Percentiles rank a stretch among this genome's conserved stretches.
These are phyloP conservation scores for Yarrowia hollandica DNA, from an alignment of 805 yeast genomes.

Conservation along the genomic window DNA sequence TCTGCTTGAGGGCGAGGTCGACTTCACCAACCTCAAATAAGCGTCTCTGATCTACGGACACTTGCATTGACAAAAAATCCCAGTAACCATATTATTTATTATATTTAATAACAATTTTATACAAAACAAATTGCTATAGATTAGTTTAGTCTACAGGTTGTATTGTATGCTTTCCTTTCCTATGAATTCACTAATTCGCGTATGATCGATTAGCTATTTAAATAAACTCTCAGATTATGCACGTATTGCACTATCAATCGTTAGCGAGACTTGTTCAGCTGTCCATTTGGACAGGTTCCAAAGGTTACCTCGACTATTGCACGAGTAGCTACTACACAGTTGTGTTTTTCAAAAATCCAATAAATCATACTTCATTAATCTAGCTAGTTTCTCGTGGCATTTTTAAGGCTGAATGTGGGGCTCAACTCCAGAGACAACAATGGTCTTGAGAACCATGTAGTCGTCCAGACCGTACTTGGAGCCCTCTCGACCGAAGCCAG, in stretches of 20 bases:
- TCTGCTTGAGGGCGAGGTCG: slow-evolving; percentile 58
- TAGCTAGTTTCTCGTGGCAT: not conserved
- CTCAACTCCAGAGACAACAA: slow-evolving; percentile 45
- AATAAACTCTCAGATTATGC: slow-evolving; percentile 1
- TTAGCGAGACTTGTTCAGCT: no score
- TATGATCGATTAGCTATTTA: no score
- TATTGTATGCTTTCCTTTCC: no score
- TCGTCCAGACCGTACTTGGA: slow-evolving; percentile 75
- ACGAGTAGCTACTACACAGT: no score
- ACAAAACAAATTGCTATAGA: no score
- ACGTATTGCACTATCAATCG: not conserved
- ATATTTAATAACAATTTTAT: no score
- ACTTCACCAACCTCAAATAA: slow-evolving; percentile 51
- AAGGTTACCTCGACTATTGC: no score
- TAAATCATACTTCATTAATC: slow-evolving; percentile 18
- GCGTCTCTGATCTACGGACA: not conserved
- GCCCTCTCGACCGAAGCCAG: slow-evolving; percentile 82
- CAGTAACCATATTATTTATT: not conserved
- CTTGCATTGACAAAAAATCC: not conserved
- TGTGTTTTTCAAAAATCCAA: no score
- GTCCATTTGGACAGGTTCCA: no score
- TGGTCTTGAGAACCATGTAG: slow-evolving; percentile 63
- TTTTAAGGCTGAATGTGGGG: slow-evolving; percentile 24
- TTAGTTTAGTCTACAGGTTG: no score
- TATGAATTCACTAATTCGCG: no score